Conservation (phyloP, 305 asterid genomes). For the Plantago lanceolata region DNA sequence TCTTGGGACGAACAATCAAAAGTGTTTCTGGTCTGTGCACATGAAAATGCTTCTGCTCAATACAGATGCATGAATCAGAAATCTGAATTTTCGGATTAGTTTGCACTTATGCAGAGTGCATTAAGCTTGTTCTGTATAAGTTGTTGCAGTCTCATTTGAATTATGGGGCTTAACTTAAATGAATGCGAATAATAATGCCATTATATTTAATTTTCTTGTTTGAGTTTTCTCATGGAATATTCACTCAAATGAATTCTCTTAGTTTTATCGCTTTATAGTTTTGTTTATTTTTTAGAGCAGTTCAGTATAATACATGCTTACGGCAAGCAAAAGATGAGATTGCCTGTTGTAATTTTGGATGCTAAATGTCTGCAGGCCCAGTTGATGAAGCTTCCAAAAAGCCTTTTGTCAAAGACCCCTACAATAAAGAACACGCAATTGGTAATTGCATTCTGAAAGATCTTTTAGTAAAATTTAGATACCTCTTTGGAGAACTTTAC, state of each 20-base stretch:
- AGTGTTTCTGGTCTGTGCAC: not conserved
- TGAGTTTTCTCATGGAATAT: not conserved
- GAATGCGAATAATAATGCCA: not conserved
- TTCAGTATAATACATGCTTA: constrained; percentile 10
- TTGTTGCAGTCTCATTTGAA: not conserved
- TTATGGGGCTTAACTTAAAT: not conserved
- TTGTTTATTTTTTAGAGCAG: not conserved
- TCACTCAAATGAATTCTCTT: not conserved
- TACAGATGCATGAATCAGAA: not conserved
- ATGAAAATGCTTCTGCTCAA: not conserved
- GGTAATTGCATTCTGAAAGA: constrained; percentile 34
- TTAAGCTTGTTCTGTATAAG: not conserved
- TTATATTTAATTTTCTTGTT: not conserved
- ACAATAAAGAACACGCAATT: constrained; percentile 56
- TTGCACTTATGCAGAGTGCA: no score
- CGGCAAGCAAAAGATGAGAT: not conserved
- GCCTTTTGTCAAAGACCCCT: constrained; percentile 62
- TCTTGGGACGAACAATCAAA: not conserved
- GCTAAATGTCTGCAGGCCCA: constrained; percentile 44
- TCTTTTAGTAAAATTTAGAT: constrained; percentile 20
- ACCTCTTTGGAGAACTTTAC: constrained; percentile 16
- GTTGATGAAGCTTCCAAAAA: constrained; percentile 68
- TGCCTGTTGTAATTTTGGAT: constrained; percentile 1
- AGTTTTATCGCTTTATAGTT: not conserved
- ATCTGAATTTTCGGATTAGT: not conserved